Evolutionary conservation across 345 rosid species (phyloP).

Genomic region (Eucalyptus curtisii): DNA sequence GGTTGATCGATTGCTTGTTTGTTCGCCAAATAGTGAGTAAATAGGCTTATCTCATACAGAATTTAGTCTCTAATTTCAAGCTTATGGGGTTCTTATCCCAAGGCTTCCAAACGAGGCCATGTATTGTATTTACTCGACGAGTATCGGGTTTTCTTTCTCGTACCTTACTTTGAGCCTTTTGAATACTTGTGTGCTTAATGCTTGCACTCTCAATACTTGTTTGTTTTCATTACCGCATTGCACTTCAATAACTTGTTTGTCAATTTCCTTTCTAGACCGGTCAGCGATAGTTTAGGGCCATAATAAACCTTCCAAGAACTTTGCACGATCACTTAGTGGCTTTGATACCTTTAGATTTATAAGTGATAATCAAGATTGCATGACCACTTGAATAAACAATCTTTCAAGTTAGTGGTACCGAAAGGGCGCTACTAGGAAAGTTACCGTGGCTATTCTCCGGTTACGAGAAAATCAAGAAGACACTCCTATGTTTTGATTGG

Average conservation of each 20-base stretch:
- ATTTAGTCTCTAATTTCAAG: not conserved
- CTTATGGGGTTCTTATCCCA: not conserved
- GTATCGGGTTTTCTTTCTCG: too few relatives aligned
- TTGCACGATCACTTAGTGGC: not conserved
- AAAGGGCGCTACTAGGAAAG: not conserved
- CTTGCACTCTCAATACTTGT: not conserved
- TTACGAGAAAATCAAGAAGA: too few relatives aligned
- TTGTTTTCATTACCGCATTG: not conserved
- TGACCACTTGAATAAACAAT: not conserved
- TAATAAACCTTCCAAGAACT: not conserved
- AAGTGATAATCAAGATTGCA: not conserved
- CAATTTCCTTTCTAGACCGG: not conserved
- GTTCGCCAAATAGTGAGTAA: not conserved
- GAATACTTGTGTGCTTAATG: not conserved
- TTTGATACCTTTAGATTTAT: too few relatives aligned
- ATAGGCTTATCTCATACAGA: not conserved
- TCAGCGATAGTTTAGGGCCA: not conserved
- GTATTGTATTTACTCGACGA: not conserved
- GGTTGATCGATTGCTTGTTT: not conserved
- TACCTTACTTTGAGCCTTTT: not conserved
- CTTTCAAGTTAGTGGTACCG: too few relatives aligned
- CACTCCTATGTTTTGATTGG: not conserved
- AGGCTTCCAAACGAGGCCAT: not conserved
- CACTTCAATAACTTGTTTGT: not conserved
- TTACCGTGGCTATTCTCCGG: rapidly evolving